These are phyloP conservation scores for Cyclospora cayetanensis DNA, from an alignment of 169 alveolate species.

Conservation along the genomic window DNA sequence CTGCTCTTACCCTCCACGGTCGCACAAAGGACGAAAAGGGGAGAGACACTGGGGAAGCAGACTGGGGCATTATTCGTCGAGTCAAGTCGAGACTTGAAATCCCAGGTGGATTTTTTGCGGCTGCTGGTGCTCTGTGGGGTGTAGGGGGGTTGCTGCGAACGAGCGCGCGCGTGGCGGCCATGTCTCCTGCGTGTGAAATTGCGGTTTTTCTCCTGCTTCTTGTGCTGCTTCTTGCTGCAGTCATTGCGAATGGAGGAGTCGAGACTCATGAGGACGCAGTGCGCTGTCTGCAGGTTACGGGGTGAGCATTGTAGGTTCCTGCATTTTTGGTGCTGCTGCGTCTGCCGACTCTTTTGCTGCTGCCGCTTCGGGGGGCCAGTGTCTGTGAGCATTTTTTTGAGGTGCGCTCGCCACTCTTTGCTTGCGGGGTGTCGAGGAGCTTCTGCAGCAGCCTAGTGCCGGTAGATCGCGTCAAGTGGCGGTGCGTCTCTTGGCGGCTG, in stretches of 20 bases:
- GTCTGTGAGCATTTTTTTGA: no score
- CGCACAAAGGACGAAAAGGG: conserved; percentile 71
- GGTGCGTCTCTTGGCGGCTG: no score
- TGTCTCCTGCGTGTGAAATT: not conserved
- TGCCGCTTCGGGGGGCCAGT: not conserved
- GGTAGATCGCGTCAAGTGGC: no score
- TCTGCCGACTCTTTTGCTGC: not conserved
- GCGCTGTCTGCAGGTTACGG: conserved; percentile 57
- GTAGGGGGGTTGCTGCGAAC: no score
- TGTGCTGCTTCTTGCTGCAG: conserved; percentile 8
- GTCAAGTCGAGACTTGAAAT: not conserved
- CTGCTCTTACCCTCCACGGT: conserved; percentile 61
- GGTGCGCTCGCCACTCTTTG: no score
- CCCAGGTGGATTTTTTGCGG: conserved; percentile 1
- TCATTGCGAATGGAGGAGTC: conserved; percentile 73
- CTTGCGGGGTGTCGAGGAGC: no score
- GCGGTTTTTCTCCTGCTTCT: not conserved
- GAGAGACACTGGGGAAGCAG: not conserved
- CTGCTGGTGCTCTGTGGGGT: not conserved
- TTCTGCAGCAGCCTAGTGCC: no score
- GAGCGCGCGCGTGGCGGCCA: not conserved
- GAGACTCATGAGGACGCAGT: conserved; percentile 68
- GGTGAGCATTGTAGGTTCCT: not conserved
- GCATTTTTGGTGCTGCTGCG: not conserved
- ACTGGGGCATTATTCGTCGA: conserved; percentile 47